phyloP scores from a whole-genome alignment of 2,329 filamentous ascomycete species.

The Bretziella fagacearum region DNA sequence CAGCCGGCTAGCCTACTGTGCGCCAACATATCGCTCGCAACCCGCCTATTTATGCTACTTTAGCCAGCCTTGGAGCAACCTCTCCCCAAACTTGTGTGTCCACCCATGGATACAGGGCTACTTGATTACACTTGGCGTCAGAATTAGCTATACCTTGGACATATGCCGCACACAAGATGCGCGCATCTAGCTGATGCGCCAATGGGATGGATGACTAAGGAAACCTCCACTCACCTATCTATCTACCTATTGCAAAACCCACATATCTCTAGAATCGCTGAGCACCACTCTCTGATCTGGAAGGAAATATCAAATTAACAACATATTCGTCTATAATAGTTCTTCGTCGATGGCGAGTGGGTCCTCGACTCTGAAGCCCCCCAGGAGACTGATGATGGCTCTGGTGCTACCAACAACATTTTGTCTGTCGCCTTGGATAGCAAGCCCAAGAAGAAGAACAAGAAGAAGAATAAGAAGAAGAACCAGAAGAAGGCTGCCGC shows the following conservation, averaged over 20 bases:
- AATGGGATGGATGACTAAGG: too few relatives aligned
- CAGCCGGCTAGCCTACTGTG: background rate
- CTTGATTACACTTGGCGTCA: too few relatives aligned
- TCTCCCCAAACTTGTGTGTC: too few relatives aligned
- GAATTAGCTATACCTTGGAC: too few relatives aligned
- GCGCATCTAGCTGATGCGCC: too few relatives aligned
- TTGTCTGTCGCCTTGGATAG: conserved; percentile 36
- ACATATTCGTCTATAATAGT: conserved; percentile 36
- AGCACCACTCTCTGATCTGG: too few relatives aligned
- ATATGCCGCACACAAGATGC: too few relatives aligned
- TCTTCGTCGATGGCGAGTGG: conserved; percentile 89
- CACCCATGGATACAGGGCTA: too few relatives aligned
- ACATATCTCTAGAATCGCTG: too few relatives aligned
- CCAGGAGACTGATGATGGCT: conserved; percentile 62
- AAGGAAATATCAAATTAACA: conserved; percentile 1
- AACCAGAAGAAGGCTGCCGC: conserved; percentile 14
- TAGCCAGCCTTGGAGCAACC: background rate
- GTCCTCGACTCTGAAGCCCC: conserved; percentile 63
- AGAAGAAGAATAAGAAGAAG: conserved; percentile 20
- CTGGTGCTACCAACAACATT: conserved; percentile 86
- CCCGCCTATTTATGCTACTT: background rate
- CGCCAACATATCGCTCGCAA: background rate
- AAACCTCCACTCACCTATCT: too few relatives aligned
- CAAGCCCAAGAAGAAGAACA: conserved; percentile 35
- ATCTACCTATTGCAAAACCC: too few relatives aligned